Evolutionary conservation across 2,329 filamentous ascomycete genomes (phyloP).

Genomic region (Xylariaceae sp.): DNA sequence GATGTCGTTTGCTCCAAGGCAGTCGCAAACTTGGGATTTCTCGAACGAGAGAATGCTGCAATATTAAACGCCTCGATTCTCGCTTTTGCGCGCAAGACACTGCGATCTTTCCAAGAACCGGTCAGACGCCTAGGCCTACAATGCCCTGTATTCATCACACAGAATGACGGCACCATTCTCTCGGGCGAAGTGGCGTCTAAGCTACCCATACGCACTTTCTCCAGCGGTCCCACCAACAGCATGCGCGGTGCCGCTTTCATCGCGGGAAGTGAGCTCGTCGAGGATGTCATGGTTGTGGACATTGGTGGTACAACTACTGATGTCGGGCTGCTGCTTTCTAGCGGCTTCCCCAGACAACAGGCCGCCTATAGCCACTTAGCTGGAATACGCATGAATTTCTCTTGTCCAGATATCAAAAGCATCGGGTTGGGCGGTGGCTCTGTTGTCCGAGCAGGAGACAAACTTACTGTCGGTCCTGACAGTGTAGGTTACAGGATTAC

Average conservation of each 20-base stretch:
- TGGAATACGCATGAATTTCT: slow-evolving; percentile 62
- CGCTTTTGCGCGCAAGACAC: slow-evolving; percentile 54
- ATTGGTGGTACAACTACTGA: slow-evolving; percentile 67
- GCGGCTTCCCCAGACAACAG: slow-evolving; percentile 62
- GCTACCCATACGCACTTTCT: slow-evolving; percentile 61
- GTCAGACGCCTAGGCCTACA: slow-evolving; percentile 47
- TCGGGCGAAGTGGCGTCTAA: slow-evolving; percentile 51
- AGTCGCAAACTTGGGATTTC: slow-evolving; percentile 52
- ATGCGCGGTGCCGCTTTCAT: slow-evolving; percentile 63
- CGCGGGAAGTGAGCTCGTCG: slow-evolving; percentile 33
- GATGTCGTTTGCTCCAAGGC: slow-evolving; percentile 51
- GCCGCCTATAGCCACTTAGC: slow-evolving; percentile 61
- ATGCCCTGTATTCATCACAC: slow-evolving; percentile 59
- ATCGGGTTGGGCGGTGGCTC: slow-evolving; percentile 61
- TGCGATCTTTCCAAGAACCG: slow-evolving; percentile 53
- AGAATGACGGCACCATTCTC: slow-evolving; percentile 63
- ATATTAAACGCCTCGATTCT: slow-evolving; percentile 64
- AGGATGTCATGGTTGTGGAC: slow-evolving; percentile 59
- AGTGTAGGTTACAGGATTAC: slow-evolving; percentile 59
- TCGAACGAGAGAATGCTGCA: slow-evolving; percentile 63
- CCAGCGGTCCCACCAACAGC: slow-evolving; percentile 62
- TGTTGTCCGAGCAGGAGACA: slow-evolving; percentile 43
- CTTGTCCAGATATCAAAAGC: slow-evolving; percentile 56
- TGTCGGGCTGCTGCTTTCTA: slow-evolving; percentile 58
- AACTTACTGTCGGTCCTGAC: slow-evolving; percentile 55